Base-by-base conservation (phyloP, 495 filamentous ascomycete species). In the Delitschia confertaspora region DNA sequence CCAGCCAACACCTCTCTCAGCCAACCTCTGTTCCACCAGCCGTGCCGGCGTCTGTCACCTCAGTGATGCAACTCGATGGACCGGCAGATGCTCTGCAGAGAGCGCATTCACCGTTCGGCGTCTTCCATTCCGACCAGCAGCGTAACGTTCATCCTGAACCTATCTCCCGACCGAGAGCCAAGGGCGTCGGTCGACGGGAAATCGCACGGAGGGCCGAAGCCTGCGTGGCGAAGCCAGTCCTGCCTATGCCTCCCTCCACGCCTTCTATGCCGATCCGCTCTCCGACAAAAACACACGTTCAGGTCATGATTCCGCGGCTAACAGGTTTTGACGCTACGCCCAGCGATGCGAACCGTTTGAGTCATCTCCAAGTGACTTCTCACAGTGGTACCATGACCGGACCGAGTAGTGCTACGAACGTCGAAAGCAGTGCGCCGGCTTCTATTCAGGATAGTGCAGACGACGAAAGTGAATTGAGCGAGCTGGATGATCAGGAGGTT, bases 101-200 rank as follows among this genome's bases (percentile, higher is more conserved):
- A 20, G 24, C 30, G 18, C 45, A 45, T 22, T 11, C 25, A 9
- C 45, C 44, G 22, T 54, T 49, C 33, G 41, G 22, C 29, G 25
- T 44, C 1, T 54, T 25, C 23, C 45, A 49, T 13, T 29, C 51
- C 13, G 40, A 11, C 33, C 53, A 42, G 18, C 33, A 29, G 22
- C 51, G 33, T n/a, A 29, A 33, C 8, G 52, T n/a, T 24, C 30
- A 31, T 21, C 39, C 29, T 33, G 40, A 33, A 13, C 47, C 43
- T 19, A 21, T 39, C 13, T 11, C 47, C 1, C 41, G 42, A 35
- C 66, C 30, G 5, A 68, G 75, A 17, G 70, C 71, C 0, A 76
- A 78, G 53, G 71, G 74, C n/a, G 74, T 83, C 23, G 69, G 72
- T 23, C 71, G 79, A 14, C 63, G 79, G 7, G 80, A 84, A 37